Evolutionary conservation across 2,329 filamentous ascomycete species (phyloP).

Genomic region (Trichophyton benhamiae): DNA sequence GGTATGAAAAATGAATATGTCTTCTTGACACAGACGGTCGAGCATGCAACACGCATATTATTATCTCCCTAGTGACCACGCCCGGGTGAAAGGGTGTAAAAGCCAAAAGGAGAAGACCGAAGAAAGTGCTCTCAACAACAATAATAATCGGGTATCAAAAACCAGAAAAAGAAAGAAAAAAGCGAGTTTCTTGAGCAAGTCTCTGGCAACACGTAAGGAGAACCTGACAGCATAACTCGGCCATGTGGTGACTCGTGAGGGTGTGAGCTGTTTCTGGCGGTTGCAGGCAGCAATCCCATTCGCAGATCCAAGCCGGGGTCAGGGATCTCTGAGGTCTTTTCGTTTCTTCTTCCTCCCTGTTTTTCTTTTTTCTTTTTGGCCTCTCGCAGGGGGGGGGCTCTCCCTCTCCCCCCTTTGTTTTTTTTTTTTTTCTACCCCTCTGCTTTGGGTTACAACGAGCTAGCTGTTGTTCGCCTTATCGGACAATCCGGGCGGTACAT

Average conservation of each 20-base stretch:
- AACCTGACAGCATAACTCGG: neutral
- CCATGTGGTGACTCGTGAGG: slow-evolving; percentile 4
- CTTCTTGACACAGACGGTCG: no score
- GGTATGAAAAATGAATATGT: neutral
- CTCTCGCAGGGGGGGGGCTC: no score
- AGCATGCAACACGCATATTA: no score
- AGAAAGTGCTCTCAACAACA: neutral
- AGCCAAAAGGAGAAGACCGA: no score
- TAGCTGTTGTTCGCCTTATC: neutral
- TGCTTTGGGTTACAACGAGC: neutral
- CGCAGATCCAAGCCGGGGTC: slow-evolving; percentile 1
- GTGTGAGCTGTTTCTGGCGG: slow-evolving; percentile 4
- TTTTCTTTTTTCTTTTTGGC: neutral
- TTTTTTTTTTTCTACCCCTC: neutral
- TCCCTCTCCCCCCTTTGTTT: no score
- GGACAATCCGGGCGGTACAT: neutral
- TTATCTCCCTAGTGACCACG: no score
- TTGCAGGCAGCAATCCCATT: slow-evolving; percentile 4
- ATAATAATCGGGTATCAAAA: neutral
- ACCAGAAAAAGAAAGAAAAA: no score
- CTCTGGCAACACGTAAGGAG: neutral
- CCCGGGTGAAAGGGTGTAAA: no score
- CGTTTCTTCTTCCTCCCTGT: neutral
- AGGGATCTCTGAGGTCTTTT: neutral
- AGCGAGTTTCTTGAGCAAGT: neutral